Percentiles rank a stretch among this genome's conserved stretches.
These are phyloP conservation scores for Histomonas meleagridis DNA, from an alignment of 208 protist genomes.

Conservation along the genomic window DNA sequence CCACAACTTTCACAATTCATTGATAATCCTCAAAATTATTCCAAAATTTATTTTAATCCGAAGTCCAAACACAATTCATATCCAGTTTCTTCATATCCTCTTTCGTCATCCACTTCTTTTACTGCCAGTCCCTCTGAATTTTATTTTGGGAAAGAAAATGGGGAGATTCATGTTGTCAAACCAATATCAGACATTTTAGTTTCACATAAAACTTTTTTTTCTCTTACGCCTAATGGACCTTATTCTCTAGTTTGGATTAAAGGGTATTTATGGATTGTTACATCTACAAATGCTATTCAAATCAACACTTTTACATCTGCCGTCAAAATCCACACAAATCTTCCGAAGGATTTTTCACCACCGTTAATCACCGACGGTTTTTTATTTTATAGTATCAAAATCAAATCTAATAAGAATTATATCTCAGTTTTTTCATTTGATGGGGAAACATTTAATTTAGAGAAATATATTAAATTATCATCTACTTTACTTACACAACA, in stretches of 20 bases:
- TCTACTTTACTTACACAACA: background rate
- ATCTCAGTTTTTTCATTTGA: background rate
- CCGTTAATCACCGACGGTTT: background rate
- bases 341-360: background rate
- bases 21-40: background rate
- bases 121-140: background rate
- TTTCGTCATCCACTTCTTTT: background rate
- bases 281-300: background rate
- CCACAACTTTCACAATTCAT: background rate
- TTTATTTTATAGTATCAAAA: background rate
- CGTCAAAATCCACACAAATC: background rate
- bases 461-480: background rate
- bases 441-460: background rate
- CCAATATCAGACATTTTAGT: background rate
- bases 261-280: background rate
- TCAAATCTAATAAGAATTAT: background rate
- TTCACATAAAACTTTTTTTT: background rate
- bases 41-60: background rate
- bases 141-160: background rate
- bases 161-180: background rate
- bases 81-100: background rate
- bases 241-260: background rate
- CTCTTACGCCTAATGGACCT: background rate
- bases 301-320: background rate
- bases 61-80: background rate